Evolutionary conservation across 2,329 filamentous ascomycete genomes (phyloP), one percentile per base, ranked within the genome.

Genomic region (Diaporthe ilicicola): DNA sequence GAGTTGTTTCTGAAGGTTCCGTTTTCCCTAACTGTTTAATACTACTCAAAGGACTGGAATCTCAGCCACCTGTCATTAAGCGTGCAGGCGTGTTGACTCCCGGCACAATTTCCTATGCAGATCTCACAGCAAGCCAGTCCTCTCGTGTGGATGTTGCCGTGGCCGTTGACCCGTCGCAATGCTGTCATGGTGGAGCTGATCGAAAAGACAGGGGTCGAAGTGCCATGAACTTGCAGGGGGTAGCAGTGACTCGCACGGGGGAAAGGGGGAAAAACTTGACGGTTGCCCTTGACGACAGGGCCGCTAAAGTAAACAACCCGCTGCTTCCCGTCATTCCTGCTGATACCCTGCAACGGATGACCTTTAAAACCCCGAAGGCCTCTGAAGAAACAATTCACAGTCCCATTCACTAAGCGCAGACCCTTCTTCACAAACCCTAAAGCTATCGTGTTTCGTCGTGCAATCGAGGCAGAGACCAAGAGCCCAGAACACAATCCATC

Each of bases 231-330:
- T 48, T 70, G 32, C 37, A 59, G 51, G 27, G 53, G 29, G 2
- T 29, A 39, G 42, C 17, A 19, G 51, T 56, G 65, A 59, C 65
- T 37, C 65, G 44, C 50, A 8, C n/a, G 37, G 7, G 59, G 42
- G 56, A 27, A 62, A 22, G 27, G 24, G 27, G 12, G 15, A 22
- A 65, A 67, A 70, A 62, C 50, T 54, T 51, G 10, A 42, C 22
- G 48, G 70, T 72, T 72, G 70, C 67, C 70, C 70, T 24, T 67
- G 73, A 69, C 56, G 48, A 72, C 64, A 46, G 27, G 48, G 59
- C 39, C 15, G 9, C 44, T 42, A 50, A 24, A 48, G 67, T 71
- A 71, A 73, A 62, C 53, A 73, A 27, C 8, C 50, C 8, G 12
- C 29, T 51, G n/a, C 24, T 42, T 7, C 24, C 37, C 55, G 39